Evolutionary conservation across 1,284 basidiomycete genomes (phyloP), one percentile per base, ranked within the genome.

Genomic region (Moniliophthora roreri): DNA sequence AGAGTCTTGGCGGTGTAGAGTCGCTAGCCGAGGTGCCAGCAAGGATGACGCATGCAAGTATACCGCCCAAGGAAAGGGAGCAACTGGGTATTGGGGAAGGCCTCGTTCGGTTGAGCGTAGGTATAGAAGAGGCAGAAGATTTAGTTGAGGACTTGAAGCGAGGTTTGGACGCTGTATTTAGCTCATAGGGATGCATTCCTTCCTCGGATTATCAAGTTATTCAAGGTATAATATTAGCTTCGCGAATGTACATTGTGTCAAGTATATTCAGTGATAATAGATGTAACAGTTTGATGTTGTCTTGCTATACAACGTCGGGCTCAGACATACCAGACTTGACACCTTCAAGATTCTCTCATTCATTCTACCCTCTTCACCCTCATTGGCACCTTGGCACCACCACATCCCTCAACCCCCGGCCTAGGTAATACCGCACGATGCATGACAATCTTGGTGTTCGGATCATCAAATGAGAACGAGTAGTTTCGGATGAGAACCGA

Each of bases 1-100:
- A 97, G 76, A 88, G 84, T 46, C 72, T 98, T 4, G 95, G 95
- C 2, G 95, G 95, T 0, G 92, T 97, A 13, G 95, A 98, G 79
- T 89, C 85, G 67, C 73, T 97, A 48, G 90, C 90, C 5, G 93
- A 96, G 70, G 80, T 89, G 38, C 92, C 92, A 0, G 84, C 84
- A 42, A 75, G 77, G 64, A 95, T 97, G 90, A 95, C 93, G 16
- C 88, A 92, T 65, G 87, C 80, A 8, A 80, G 81, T 48, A 83
- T 95, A 47, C 89, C 91, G 0, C 75, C 77, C 15, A 82, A 73
- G 10, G 88, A 91, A 65, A 77, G 93, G 15, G 78, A 74, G n/a
- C 57, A 73, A 20, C 73, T 95, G 26, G 93, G 93, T 1, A 96
- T 98, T 63, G 84, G 84, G 7, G 85, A 87, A 34, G 87, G 90